Evolutionary conservation across 2,329 filamentous ascomycete species (phyloP), one percentile per base, ranked within the genome.

Genomic region (Berkeleyomyces rouxiae): DNA sequence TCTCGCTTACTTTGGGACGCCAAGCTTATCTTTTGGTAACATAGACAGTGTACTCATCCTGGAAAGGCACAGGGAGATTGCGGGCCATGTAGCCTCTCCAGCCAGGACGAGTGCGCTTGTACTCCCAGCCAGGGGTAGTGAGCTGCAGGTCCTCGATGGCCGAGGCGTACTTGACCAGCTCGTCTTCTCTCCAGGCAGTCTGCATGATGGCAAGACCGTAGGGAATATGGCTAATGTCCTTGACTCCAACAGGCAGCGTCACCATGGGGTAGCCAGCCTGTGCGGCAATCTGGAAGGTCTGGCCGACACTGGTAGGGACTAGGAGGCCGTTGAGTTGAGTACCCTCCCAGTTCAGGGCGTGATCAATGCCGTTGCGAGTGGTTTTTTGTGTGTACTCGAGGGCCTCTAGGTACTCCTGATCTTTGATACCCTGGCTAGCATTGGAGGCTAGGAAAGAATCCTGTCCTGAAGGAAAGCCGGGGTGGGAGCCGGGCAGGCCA

Each of bases 251-350:
- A 0, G 87, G 87, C 0, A 90, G 70, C 0, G 86, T 88, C 59
- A 90, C 76, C 69, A 87, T 78, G 0, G 86, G 87, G 69, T 90
- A 90, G 0, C 86, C 86, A 4, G 87, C 87, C 72, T 90, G 85
- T 0, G 87, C 87, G 0, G 85, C 83, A 64, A 88, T 80, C 71
- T 88, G 82, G 66, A 82, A 82, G 3, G 81, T 80, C 70, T 87
- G 84, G 0, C 79, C 86, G 2, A 86, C 83, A 68, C 86, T 82
- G 0, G 85, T 77, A 4, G 86, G 86, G 0, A 88, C 83, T 1
- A 91, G 75, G 2, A 90, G 74, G 1, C 80, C 86, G 63, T 82
- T 78, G 0, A 90, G 74, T 23, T 72, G 44, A 6, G 64, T 67
- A 4, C 43, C 23, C 10, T 55, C 11, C 51, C 51, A 55, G 73